Evolutionary conservation across 768 basidiomycete species (phyloP).

Genomic region (Hygrophoropsis aurantiaca): DNA sequence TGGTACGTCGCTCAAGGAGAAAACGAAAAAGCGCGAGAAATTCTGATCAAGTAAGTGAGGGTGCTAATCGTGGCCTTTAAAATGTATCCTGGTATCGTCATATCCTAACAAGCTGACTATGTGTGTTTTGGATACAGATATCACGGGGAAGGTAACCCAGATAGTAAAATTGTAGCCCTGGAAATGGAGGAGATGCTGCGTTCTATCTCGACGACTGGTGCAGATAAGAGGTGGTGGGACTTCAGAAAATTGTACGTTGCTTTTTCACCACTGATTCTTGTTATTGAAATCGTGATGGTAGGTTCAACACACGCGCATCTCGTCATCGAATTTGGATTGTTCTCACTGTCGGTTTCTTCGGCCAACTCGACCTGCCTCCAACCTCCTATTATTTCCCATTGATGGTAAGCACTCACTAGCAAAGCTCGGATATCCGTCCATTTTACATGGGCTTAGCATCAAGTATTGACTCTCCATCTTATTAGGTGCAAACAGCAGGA

Average conservation of each 20-base stretch:
- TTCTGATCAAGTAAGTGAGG: constrained; percentile 18
- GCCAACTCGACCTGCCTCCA: constrained; percentile 21
- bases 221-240: constrained; percentile 39
- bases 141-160: constrained; percentile 28
- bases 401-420: constrained; percentile 10
- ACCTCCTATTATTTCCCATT: constrained; percentile 29
- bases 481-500: constrained; percentile 30
- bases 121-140: constrained; percentile 13
- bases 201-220: constrained; percentile 24
- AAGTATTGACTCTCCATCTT: neutral
- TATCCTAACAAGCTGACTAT: no score
- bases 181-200: constrained; percentile 32
- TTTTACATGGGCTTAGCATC: no score
- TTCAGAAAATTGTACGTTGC: constrained; percentile 21
- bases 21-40: constrained; percentile 17
- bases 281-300: neutral
- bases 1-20: constrained; percentile 30
- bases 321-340: constrained; percentile 22
- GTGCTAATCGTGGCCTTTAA: neutral
- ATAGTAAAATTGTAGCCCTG: constrained; percentile 26
- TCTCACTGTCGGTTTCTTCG: constrained; percentile 17
- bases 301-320: constrained; percentile 17
- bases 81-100: constrained; percentile 18
- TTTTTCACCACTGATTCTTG: constrained; percentile 5
- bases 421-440: neutral